Conservation (phyloP, 1,139 yeast species). For the Geotrichum aggregatum region DNA sequence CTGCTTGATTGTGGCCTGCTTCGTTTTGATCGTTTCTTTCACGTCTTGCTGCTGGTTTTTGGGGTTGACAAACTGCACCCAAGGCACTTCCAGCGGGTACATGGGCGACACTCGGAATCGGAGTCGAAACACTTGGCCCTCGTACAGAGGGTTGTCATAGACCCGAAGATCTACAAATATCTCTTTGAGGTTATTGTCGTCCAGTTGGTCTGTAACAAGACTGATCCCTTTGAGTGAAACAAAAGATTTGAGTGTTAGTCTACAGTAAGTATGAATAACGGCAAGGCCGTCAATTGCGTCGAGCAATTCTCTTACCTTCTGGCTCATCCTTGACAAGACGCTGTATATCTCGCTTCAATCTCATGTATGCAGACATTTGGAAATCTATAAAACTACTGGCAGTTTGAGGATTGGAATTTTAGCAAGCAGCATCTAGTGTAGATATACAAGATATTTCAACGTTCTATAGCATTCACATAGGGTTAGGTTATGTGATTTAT, state of each 20-base stretch:
- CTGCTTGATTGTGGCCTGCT: background rate
- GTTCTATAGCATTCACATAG: background rate
- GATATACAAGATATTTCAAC: background rate
- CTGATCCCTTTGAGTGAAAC: slow-evolving; percentile 27
- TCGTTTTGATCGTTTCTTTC: background rate
- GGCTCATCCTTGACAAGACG: slow-evolving; percentile 10
- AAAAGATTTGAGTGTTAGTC: too few species aligned
- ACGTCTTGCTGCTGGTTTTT: background rate
- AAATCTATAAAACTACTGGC: background rate
- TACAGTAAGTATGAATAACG: too few species aligned
- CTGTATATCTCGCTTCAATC: slow-evolving; percentile 16
- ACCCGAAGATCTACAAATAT: slow-evolving; percentile 40
- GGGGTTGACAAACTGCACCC: slow-evolving; percentile 47
- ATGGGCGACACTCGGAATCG: slow-evolving; percentile 45
- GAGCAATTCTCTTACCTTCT: slow-evolving; percentile 5
- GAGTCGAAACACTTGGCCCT: slow-evolving; percentile 38
- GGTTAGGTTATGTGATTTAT: slow-evolving; percentile 1
- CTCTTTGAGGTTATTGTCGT: slow-evolving; percentile 34
- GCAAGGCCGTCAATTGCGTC: too few species aligned
- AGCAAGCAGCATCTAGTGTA: too few species aligned
- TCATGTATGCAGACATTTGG: slow-evolving; percentile 11
- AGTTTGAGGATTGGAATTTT: background rate
- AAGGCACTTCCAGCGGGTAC: slow-evolving; percentile 66
- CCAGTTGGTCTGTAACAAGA: slow-evolving; percentile 24
- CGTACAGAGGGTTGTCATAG: slow-evolving; percentile 38